Base-by-base conservation (phyloP, 2,329 filamentous ascomycete species). In the Trichothecium sympodiale region DNA sequence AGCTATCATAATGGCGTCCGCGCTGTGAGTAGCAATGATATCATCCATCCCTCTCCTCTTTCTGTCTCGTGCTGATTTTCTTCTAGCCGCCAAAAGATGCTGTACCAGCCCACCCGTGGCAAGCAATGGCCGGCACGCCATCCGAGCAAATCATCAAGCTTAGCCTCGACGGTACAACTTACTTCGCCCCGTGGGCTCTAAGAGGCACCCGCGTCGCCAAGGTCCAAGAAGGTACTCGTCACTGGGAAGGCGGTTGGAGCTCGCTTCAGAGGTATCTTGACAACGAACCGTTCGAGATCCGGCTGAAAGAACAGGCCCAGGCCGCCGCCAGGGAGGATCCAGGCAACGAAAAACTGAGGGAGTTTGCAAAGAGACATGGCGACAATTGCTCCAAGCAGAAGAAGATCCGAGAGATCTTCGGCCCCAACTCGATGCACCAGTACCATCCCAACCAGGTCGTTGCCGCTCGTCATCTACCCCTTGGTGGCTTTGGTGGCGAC, bases 371-470 rank as follows among this genome's bases (percentile, higher is more conserved):
- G 33, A 30, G 46, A 1, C 50, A 51, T 26, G 38, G 41, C 8
- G 51, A 58, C 31, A 58, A 54, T 6, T 50, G 55, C 15, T 52
- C 47, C 27, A 59, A 54, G 30, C 53, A 54, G 14, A 43, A 44
- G 4, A 57, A 55, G 26, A 56, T 59, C 16, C 43, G 51, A 4
- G 46, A 59, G 16, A 51, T 59, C 3, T 62, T 62, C 33, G 51
- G 54, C 0, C 35, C 38, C 0, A 34, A 41, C 2, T 44, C 46
- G 3, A 28, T 29, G 1, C 52, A 57, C 9, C 60, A 29, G 1
- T 53, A 57, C 9, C 60, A 62, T 29, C 59, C 59, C 0, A 62
- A 62, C 29, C 59, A 61, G 29, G 36, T 62, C 0, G 46, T 59
- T 1, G 39, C 49, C 2, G 59, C 57, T 36, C 35, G 45, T 8